Base-by-base conservation (phyloP, 2,329 filamentous ascomycete genomes). In the Nigrospora sphaerica region DNA sequence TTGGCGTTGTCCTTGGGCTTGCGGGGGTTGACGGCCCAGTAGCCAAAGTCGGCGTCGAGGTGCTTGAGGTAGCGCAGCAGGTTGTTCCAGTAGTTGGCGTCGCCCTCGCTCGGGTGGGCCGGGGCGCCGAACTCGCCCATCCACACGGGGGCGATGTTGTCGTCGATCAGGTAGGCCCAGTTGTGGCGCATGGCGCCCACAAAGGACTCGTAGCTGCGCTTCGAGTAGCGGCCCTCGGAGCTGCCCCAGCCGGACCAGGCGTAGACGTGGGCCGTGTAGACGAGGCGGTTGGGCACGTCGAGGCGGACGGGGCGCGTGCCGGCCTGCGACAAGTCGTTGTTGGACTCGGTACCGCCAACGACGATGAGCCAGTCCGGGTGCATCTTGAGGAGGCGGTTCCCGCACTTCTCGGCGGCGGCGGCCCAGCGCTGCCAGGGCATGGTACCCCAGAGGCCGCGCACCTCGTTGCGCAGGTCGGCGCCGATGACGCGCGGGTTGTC, bases 191-290 rank as follows among this genome's bases (percentile, higher is more conserved):
- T 85, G 44, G 80, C 71, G 45, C 69, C 61, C 23, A 72, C 75
- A 57, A 86, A 86, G n/a, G 78, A 80, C 12, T 69, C 65, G 59
- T 85, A 86, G 31, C 67, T 67, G 6, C 82, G 75, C 61, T 77
- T 75, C 10, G 76, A 70, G 60, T 81, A 86, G 5, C 80, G 74
- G 3, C 80, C 79, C 31, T 71, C 75, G 50, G 70, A 59, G 53
- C 74, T 78, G 34, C 81, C 81, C 83, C 83, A 86, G 46, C 83
- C 83, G 14, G 80, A 85, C 83, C 83, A 86, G 32, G 72, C 69
- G 60, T 86, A 86, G 18, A 85, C 81, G 60, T 86, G 83, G 2
- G 80, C 75, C 49, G 80, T 83, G 66, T 86, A 86, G 32, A 86
- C 81, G 23, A 86, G 70, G 19, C 73, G 69, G 54, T 78, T 61